Conservation (phyloP, 2,329 filamentous ascomycete genomes). For the Dothiorella sarmentorum region DNA sequence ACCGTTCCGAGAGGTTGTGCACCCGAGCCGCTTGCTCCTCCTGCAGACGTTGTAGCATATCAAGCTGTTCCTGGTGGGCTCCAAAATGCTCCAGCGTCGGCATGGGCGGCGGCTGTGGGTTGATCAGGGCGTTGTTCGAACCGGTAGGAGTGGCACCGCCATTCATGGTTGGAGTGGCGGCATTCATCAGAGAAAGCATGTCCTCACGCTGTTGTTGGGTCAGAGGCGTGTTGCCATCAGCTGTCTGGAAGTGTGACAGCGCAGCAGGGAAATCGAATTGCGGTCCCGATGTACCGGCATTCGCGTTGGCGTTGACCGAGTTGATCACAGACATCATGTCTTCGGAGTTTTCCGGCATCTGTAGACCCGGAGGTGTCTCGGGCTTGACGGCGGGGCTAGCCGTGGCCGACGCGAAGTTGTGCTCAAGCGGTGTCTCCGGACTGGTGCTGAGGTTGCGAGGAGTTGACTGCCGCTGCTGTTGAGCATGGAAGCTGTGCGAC, state of each 20-base stretch:
- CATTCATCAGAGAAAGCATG: constrained; percentile 47
- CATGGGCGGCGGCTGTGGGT: constrained; percentile 53
- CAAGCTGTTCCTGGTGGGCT: constrained; percentile 70
- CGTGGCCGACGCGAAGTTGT: constrained; percentile 5
- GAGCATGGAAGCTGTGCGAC: constrained; percentile 9
- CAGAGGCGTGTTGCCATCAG: constrained; percentile 44
- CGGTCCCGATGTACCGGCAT: constrained; percentile 29
- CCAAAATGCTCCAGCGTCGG: constrained; percentile 60
- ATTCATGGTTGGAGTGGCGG: constrained; percentile 29
- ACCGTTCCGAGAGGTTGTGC: constrained; percentile 66
- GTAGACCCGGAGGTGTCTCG: constrained; percentile 38
- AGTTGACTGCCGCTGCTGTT: constrained; percentile 9
- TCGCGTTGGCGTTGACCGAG: constrained; percentile 43
- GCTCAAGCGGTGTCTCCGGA: constrained; percentile 6
- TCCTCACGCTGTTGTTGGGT: constrained; percentile 47
- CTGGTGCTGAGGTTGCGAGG: constrained; percentile 10
- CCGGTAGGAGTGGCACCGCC: constrained; percentile 26
- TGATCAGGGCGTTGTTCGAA: constrained; percentile 56
- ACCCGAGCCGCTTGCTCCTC: constrained; percentile 75
- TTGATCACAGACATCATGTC: constrained; percentile 52
- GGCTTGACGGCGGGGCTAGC: constrained; percentile 36
- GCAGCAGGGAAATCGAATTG: constrained; percentile 47
- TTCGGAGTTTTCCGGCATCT: constrained; percentile 39
- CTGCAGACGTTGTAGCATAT: constrained; percentile 74
- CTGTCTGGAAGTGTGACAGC: constrained; percentile 47